Percentiles rank a stretch among this genome's conserved stretches.
Conservation (phyloP, 192 early-diverging fungal genomes). For the Podila verticillata region DNA sequence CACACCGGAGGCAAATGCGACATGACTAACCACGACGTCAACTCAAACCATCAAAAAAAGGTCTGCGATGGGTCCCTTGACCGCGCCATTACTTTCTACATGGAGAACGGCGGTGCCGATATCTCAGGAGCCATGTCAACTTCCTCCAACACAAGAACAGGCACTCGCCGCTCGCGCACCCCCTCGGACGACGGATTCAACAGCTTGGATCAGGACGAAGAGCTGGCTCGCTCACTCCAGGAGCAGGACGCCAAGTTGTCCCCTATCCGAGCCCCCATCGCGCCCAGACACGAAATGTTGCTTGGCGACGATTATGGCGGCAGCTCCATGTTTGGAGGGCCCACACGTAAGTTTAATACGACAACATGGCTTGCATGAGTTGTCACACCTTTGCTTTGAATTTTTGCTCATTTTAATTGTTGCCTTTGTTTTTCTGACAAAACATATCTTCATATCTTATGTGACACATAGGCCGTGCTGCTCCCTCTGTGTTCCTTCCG, state of each 20-base stretch:
- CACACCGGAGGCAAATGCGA: background rate
- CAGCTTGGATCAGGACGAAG: slow-evolving; percentile 55
- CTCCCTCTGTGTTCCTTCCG: slow-evolving; percentile 48
- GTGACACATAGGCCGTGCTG: slow-evolving; percentile 29
- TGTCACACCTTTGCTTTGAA: no score
- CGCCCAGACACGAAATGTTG: slow-evolving; percentile 80
- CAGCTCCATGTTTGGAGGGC: slow-evolving; percentile 14
- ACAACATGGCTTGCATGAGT: no score
- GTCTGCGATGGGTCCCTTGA: slow-evolving; percentile 80
- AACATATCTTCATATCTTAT: background rate
- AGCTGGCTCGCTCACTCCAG: slow-evolving; percentile 58
- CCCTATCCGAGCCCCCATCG: slow-evolving; percentile 84
- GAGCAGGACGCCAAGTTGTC: slow-evolving; percentile 54
- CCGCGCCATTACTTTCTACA: slow-evolving; percentile 81
- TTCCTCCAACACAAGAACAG: slow-evolving; percentile 6
- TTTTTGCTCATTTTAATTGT: background rate
- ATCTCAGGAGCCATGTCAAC: slow-evolving; percentile 24
- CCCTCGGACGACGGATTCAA: slow-evolving; percentile 33
- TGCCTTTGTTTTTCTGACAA: background rate
- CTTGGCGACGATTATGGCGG: slow-evolving; percentile 58
- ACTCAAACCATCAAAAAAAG: slow-evolving; percentile 45
- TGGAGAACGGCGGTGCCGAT: slow-evolving; percentile 81
- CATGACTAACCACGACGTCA: no score
- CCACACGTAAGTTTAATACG: slow-evolving; percentile 19
- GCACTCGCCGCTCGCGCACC: slow-evolving; percentile 24